These are phyloP conservation scores for Globisporangium radiosum DNA, from an alignment of 352 stramenopile genomes.

Conservation along the genomic window DNA sequence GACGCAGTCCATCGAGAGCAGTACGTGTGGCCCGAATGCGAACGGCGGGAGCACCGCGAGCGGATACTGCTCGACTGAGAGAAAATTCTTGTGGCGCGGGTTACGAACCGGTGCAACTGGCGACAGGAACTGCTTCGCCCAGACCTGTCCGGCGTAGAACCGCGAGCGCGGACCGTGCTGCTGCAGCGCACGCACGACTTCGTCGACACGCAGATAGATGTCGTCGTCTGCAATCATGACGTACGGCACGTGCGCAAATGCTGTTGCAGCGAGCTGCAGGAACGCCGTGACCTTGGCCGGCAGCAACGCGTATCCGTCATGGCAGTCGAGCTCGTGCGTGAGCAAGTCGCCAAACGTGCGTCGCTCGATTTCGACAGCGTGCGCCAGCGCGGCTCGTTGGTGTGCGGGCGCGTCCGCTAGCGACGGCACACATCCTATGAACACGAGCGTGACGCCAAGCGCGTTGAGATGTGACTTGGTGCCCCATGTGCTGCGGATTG, in stretches of 20 bases:
- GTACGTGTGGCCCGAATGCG: slow-evolving; percentile 13
- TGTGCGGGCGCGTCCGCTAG: slow-evolving; percentile 1
- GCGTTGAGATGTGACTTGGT: slow-evolving; percentile 8
- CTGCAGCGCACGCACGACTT: slow-evolving; percentile 12
- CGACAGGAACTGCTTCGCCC: slow-evolving; percentile 17
- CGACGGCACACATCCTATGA: slow-evolving; percentile 26
- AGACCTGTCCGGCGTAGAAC: slow-evolving; percentile 38
- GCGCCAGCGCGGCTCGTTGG: slow-evolving; percentile 2
- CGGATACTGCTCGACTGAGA: slow-evolving; percentile 23
- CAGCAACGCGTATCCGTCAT: slow-evolving; percentile 29
- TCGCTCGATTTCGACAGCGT: slow-evolving; percentile 23
- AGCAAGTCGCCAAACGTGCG: slow-evolving; percentile 28
- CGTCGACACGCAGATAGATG: slow-evolving; percentile 34
- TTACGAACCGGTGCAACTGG: slow-evolving; percentile 13
- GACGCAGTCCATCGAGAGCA: too few species aligned
- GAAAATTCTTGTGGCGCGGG: slow-evolving; percentile 22
- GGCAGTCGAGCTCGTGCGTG: slow-evolving; percentile 29
- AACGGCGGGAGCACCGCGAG: slow-evolving; percentile 27
- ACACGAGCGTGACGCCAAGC: slow-evolving; percentile 22
- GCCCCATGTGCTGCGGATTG: slow-evolving; percentile 39
- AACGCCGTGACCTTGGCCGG: slow-evolving; percentile 34
- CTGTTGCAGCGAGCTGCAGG: slow-evolving; percentile 16
- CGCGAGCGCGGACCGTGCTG: slow-evolving; percentile 1
- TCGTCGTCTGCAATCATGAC: slow-evolving; percentile 59
- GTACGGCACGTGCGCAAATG: slow-evolving; percentile 18